Evolutionary conservation across 2,329 filamentous ascomycete species (phyloP).

Genomic region (Nothophaeocryptopus gaeumannii): DNA sequence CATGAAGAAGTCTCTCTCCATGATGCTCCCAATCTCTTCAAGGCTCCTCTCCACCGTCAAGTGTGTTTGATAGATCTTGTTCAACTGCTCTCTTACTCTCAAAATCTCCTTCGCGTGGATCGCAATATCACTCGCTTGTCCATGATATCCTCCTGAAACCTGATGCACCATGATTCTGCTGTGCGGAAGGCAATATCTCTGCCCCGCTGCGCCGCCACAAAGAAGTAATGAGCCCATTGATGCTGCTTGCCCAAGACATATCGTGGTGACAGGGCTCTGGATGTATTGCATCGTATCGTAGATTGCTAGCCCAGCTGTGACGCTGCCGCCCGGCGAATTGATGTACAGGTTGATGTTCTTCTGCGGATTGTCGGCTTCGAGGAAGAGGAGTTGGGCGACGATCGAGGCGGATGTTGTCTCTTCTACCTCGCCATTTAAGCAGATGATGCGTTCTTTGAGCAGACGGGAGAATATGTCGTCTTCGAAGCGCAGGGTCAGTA

Average conservation of each 20-base stretch:
- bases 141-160: conserved; percentile 71
- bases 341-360: conserved; percentile 98
- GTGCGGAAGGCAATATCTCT: conserved; percentile 87
- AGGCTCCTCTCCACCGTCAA: conserved; percentile 76
- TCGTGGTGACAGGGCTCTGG: conserved; percentile 84
- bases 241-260: conserved; percentile 90
- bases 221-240: conserved; percentile 92
- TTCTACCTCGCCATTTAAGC: conserved; percentile 87
- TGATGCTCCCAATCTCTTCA: conserved; percentile 85
- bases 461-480: conserved; percentile 48
- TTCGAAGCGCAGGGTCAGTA: conserved; percentile 12
- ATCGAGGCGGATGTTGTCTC: conserved; percentile 88
- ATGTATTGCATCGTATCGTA: conserved; percentile 99
- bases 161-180: conserved; percentile 97
- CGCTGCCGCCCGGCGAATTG: conserved; percentile 90
- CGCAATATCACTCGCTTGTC: conserved; percentile 75
- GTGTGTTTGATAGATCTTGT: conserved; percentile 84
- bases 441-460: conserved; percentile 81
- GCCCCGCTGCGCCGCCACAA: conserved; percentile 78
- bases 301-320: conserved; percentile 80
- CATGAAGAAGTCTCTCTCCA: conserved; percentile 97
- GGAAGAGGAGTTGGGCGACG: conserved; percentile 92
- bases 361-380: conserved; percentile 92
- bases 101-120: conserved; percentile 98
- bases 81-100: conserved; percentile 77